A percentile compares a stretch with the other conserved stretches of the same genome.
These are phyloP conservation scores for Pecoramyces ruminantium DNA, from an alignment of 192 early-diverging fungal genomes.

Conservation along the genomic window DNA sequence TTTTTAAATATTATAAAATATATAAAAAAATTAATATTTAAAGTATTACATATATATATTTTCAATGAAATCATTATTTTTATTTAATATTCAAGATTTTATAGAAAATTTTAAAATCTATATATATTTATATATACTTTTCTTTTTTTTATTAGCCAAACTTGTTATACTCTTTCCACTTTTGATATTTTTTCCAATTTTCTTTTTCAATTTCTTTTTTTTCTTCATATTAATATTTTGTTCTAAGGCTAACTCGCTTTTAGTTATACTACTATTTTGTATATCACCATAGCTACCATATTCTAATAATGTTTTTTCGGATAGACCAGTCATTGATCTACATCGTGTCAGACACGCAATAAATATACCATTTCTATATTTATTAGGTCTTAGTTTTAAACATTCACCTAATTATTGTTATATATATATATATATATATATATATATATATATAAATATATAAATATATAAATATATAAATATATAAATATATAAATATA, in stretches of 20 bases:
- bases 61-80: too few species aligned
- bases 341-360: neutral
- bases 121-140: too few species aligned
- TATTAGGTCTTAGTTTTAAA: neutral
- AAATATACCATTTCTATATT: neutral
- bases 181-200: neutral
- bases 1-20: too few species aligned
- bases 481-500: too few species aligned
- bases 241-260: neutral
- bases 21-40: too few species aligned
- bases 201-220: neutral
- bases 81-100: too few species aligned
- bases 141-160: too few species aligned
- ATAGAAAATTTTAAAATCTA: too few species aligned
- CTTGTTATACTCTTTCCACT: neutral
- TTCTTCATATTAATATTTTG: neutral
- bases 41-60: too few species aligned
- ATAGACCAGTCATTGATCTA: neutral
- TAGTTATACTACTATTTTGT: neutral
- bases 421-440: constrained; percentile 7
- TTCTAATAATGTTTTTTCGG: neutral
- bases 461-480: neutral
- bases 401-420: constrained; percentile 11
- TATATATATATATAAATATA: neutral
- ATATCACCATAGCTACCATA: neutral